Evolutionary conservation across 2,329 filamentous ascomycete species (phyloP).

Genomic region (Penicillium hordei): DNA sequence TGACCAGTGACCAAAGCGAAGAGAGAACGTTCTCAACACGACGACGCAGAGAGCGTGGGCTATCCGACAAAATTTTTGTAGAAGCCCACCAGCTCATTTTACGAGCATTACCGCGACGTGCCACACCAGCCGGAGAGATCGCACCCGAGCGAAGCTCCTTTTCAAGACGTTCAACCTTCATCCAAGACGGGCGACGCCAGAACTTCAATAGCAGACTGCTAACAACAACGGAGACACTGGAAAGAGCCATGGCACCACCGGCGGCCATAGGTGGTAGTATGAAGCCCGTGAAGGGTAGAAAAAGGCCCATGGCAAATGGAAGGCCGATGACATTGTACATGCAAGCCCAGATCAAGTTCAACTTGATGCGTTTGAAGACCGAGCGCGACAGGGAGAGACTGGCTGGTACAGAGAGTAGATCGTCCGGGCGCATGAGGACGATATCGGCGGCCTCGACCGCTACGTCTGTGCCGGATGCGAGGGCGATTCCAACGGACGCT

Average conservation of each 20-base stretch:
- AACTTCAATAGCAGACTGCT: conserved; percentile 81
- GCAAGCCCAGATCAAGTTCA: conserved; percentile 91
- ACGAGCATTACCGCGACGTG: conserved; percentile 13
- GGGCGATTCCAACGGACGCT: conserved; percentile 88
- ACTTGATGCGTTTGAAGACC: conserved; percentile 90
- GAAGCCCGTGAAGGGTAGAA: conserved; percentile 83
- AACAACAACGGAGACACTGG: conserved; percentile 84
- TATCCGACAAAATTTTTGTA: conserved; percentile 25
- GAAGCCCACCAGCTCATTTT: conserved; percentile 35
- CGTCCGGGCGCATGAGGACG: conserved; percentile 89
- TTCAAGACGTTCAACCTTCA: conserved; percentile 69
- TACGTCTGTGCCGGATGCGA: conserved; percentile 89
- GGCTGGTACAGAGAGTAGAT: conserved; percentile 89
- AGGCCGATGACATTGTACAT: conserved; percentile 88
- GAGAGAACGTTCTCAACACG: conserved; percentile 20
- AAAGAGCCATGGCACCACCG: conserved; percentile 88
- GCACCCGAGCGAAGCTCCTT: conserved; percentile 49
- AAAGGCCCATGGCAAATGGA: conserved; percentile 95
- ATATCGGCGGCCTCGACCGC: conserved; percentile 97
- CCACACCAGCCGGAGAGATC: conserved; percentile 16
- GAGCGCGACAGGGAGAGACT: conserved; percentile 75
- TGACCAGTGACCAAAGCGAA: conserved; percentile 32
- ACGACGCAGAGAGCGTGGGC: conserved; percentile 19
- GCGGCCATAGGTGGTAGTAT: conserved; percentile 88
- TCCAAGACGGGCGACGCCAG: conserved; percentile 83